Evolutionary conservation across 257 asterid genomes (phyloP), one percentile per base, ranked within the genome.

Genomic region (Penstemon eatonii): DNA sequence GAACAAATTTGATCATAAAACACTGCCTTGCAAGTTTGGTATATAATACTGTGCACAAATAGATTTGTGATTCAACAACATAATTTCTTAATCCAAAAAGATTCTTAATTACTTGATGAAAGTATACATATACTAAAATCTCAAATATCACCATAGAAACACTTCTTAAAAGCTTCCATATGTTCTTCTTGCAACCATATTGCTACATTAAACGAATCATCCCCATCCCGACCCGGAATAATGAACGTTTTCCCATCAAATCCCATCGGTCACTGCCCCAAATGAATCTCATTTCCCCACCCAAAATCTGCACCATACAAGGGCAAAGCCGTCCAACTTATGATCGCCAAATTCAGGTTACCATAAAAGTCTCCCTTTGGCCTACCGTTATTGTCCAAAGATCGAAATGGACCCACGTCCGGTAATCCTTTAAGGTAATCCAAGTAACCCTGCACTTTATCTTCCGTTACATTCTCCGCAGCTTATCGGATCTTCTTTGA

Each of bases 221-320:
- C 82, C 3, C 90, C 85, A 5, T 68, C 77, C 0, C 81, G 85
- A 4, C 83, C 72, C 0, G 92, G 96, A n/a, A 90, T 65, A 0
- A 90, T 73, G 65, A 88, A 88, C 0, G 89, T 71, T 8, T 92
- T 79, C 11, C 96, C 96, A n/a, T 87, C 96, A 5, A 84, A 90
- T 1, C 86, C 85, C 61, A 82, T 81, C 41, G 81, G 75, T 1
- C 95, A 96, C 0, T 96, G 97, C 2, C 96, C 97, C 80, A 90
- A 40, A 51, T 85, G 87, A 18, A 81, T 68, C 37, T 89, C 94
- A 0, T 80, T 81, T 1, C 97, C 97, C 96, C 97, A 90, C 47
- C 97, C 97, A 49, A 90, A 90, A 56, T 90, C 96, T 1, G 90
- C 68, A 0, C 87, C 97, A 74, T 83, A 78, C 5, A 90, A 67